Evolutionary conservation across 306 rosid species (phyloP).

Genomic region (Sicyos edulis): DNA sequence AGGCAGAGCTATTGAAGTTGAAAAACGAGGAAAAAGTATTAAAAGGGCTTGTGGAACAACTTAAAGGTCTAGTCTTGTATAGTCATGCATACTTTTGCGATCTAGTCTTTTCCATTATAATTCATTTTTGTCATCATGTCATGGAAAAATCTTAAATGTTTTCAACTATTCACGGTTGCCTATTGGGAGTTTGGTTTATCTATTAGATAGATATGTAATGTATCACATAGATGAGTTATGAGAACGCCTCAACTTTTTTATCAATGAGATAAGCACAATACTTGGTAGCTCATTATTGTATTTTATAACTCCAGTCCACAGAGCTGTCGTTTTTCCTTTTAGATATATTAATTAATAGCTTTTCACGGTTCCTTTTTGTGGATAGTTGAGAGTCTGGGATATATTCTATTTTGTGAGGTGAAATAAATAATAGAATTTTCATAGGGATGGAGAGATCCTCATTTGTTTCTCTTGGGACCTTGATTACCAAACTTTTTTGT

Average conservation of each 20-base stretch:
- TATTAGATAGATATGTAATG: background rate
- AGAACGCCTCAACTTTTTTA: too few relatives aligned
- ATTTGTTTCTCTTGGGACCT: too few relatives aligned
- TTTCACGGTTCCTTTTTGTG: too few relatives aligned
- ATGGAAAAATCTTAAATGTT: background rate
- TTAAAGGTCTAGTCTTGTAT: slow-evolving; percentile 48
- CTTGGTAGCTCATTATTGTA: background rate
- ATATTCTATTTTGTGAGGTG: too few relatives aligned
- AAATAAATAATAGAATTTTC: too few relatives aligned
- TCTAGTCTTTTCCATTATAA: background rate
- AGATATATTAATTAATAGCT: too few relatives aligned
- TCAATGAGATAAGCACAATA: background rate
- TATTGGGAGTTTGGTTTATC: slow-evolving; percentile 4
- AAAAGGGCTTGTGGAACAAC: slow-evolving; percentile 73
- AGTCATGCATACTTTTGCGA: slow-evolving; percentile 9
- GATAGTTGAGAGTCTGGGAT: background rate
- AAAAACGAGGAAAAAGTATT: slow-evolving; percentile 66
- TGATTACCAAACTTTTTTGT: too few relatives aligned
- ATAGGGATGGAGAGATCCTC: too few relatives aligned
- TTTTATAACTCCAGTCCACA: slow-evolving; percentile 8
- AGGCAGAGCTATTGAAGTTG: slow-evolving; percentile 59
- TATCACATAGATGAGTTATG: background rate
- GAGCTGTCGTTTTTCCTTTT: too few relatives aligned
- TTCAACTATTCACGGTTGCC: background rate
- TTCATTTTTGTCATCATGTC: background rate